These are phyloP conservation scores for Lentinus tigrinus DNA, from an alignment of 768 basidiomycete genomes.

Conservation along the genomic window DNA sequence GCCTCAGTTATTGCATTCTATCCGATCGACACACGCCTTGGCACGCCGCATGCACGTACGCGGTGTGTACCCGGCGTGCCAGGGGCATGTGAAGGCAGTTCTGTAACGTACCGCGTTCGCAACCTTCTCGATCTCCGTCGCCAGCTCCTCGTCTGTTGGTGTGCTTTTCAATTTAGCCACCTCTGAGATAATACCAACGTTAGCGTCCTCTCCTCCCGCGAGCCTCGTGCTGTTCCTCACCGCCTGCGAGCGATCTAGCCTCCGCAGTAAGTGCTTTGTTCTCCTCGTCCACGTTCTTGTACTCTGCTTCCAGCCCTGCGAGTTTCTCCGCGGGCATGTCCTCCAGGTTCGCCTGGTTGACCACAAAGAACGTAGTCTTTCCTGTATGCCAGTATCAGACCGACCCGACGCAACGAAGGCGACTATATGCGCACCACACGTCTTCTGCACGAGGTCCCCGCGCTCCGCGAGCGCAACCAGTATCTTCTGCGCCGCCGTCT, in stretches of 20 bases:
- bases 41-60: neutral
- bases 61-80: neutral
- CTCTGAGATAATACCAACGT: slow-evolving; percentile 41
- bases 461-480: slow-evolving; percentile 80
- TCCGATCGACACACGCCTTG: neutral
- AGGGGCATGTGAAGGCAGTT: slow-evolving; percentile 1
- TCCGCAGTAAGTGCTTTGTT: slow-evolving; percentile 53
- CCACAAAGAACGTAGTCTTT: slow-evolving; percentile 85
- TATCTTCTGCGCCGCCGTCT: slow-evolving; percentile 83
- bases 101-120: slow-evolving; percentile 53
- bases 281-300: slow-evolving; percentile 54
- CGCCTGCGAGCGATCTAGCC: slow-evolving; percentile 47
- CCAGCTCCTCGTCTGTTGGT: slow-evolving; percentile 72
- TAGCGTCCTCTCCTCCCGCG: slow-evolving; percentile 41
- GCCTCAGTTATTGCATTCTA: too few relatives aligned
- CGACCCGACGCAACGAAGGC: too few relatives aligned
- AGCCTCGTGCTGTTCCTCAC: too few relatives aligned
- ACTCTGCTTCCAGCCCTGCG: slow-evolving; percentile 57
- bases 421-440: slow-evolving; percentile 55
- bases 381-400: slow-evolving; percentile 40
- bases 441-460: slow-evolving; percentile 77
- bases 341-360: slow-evolving; percentile 73
- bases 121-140: slow-evolving; percentile 48
- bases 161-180: slow-evolving; percentile 58
- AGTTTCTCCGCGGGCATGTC: slow-evolving; percentile 63